phyloP scores from a whole-genome alignment of 2,329 filamentous ascomycete species.

The Rosellinia necatrix region DNA sequence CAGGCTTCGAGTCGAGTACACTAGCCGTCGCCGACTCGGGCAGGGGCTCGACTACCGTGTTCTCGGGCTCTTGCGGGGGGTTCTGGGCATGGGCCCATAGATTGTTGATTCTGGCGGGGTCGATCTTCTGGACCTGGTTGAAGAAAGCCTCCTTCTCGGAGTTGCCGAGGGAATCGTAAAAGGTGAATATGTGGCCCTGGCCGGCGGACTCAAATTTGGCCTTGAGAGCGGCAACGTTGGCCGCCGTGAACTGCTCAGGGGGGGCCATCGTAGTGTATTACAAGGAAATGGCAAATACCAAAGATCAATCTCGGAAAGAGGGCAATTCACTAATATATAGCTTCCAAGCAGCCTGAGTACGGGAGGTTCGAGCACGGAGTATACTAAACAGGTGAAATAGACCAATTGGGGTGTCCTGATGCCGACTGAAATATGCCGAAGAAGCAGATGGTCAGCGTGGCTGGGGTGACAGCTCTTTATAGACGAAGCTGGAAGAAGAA shows the following conservation, averaged over 20 bases:
- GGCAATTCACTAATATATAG: slow-evolving; percentile 13
- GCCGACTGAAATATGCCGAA: slow-evolving; percentile 6
- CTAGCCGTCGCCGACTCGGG: slow-evolving; percentile 86
- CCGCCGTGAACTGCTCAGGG: slow-evolving; percentile 59
- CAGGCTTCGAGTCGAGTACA: slow-evolving; percentile 82
- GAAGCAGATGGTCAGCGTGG: neutral
- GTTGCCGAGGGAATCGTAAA: slow-evolving; percentile 78
- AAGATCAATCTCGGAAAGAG: neutral
- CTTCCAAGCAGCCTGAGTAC: neutral
- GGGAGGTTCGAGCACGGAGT: neutral
- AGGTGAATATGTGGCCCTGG: slow-evolving; percentile 84
- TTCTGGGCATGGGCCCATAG: slow-evolving; percentile 82
- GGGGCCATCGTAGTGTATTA: slow-evolving; percentile 40
- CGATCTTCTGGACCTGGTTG: slow-evolving; percentile 79
- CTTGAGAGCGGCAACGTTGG: slow-evolving; percentile 70
- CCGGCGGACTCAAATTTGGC: slow-evolving; percentile 74
- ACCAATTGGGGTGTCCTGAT: neutral
- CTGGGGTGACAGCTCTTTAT: slow-evolving; percentile 15
- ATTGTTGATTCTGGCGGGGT: slow-evolving; percentile 85
- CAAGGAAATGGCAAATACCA: neutral
- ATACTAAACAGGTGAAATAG: neutral
- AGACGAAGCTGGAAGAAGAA: slow-evolving; percentile 4
- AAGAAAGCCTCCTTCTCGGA: slow-evolving; percentile 79
- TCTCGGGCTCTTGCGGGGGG: slow-evolving; percentile 67
- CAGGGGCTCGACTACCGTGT: slow-evolving; percentile 75